These are phyloP conservation scores for Lodderomyces metapsilosis DNA, from an alignment of 1,139 yeast species.

Conservation along the genomic window DNA sequence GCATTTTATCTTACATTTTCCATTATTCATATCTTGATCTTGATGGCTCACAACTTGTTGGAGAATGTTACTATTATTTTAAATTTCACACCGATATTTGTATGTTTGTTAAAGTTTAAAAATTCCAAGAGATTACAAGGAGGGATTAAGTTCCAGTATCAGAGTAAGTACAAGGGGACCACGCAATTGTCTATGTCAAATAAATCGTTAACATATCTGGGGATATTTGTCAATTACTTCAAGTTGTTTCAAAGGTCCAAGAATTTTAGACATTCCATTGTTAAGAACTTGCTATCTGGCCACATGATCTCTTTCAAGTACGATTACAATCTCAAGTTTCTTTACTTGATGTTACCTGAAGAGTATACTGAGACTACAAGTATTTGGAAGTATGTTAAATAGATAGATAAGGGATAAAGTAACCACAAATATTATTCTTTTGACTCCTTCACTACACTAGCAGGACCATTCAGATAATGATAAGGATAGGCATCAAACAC, in stretches of 20 bases:
- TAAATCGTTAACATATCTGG: constrained; percentile 38
- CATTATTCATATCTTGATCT: constrained; percentile 49
- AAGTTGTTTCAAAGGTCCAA: constrained; percentile 32
- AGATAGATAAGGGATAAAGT: constrained; percentile 25
- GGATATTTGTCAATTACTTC: constrained; percentile 37
- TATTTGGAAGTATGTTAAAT: constrained; percentile 29
- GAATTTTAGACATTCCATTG: constrained; percentile 27
- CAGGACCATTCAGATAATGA: too few relatives aligned
- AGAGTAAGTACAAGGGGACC: constrained; percentile 15
- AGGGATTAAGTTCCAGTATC: constrained; percentile 55
- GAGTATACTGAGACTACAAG: constrained; percentile 30
- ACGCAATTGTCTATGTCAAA: constrained; percentile 34
- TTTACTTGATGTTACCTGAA: constrained; percentile 44
- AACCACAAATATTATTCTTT: too few relatives aligned
- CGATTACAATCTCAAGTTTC: constrained; percentile 32
- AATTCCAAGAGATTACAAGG: constrained; percentile 90
- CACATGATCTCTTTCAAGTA: constrained; percentile 29
- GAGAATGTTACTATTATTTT: constrained; percentile 65
- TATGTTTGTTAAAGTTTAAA: constrained; percentile 71
- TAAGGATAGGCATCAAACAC: too few relatives aligned
- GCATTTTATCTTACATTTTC: constrained; percentile 84
- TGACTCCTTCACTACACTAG: constrained; percentile 16
- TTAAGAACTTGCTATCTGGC: constrained; percentile 32
- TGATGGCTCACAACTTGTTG: constrained; percentile 50
- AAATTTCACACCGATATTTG: constrained; percentile 86